phyloP scores from a whole-genome alignment of 306 rosid genomes.

The Purshia tridentata region DNA sequence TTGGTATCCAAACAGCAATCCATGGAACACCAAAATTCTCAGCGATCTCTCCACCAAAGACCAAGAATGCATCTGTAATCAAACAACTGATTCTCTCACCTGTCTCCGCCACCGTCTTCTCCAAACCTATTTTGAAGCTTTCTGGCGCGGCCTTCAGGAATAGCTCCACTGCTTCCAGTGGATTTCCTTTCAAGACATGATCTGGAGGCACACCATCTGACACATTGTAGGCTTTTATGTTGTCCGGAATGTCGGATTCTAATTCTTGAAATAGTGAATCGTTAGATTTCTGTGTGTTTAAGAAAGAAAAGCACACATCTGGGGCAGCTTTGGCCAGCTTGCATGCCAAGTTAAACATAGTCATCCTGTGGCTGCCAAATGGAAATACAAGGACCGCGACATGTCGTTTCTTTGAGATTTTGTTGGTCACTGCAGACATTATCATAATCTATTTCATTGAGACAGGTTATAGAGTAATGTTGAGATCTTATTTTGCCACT shows the following conservation, averaged over 20 bases:
- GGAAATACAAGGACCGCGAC: conserved; percentile 37
- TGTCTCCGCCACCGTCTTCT: conserved; percentile 18
- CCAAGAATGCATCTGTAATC: conserved; percentile 13
- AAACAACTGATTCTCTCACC: conserved; percentile 31
- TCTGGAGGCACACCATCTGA: conserved; percentile 32
- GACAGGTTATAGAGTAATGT: background rate
- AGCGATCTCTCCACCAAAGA: conserved; percentile 24
- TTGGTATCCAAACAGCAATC: conserved; percentile 39
- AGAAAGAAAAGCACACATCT: conserved; percentile 32
- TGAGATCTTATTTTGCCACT: too few species aligned
- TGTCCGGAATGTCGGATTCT: background rate
- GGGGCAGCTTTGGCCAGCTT: conserved; percentile 36
- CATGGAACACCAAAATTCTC: conserved; percentile 43
- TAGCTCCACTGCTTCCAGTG: conserved; percentile 23
- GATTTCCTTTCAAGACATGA: conserved; percentile 9
- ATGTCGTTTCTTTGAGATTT: conserved; percentile 3
- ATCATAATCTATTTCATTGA: background rate
- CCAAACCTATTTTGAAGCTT: conserved; percentile 29
- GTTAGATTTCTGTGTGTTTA: conserved; percentile 24
- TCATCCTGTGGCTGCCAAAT: conserved; percentile 27
- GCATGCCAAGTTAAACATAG: conserved; percentile 24
- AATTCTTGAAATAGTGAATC: background rate
- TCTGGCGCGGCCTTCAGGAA: conserved; percentile 33
- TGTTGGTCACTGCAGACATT: background rate
- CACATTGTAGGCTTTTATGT: conserved; percentile 25